A percentile compares a stretch with the other conserved stretches of the same genome.
Conservation (phyloP, 2,329 filamentous ascomycete genomes). For the Iodosphaeria phyllophila region DNA sequence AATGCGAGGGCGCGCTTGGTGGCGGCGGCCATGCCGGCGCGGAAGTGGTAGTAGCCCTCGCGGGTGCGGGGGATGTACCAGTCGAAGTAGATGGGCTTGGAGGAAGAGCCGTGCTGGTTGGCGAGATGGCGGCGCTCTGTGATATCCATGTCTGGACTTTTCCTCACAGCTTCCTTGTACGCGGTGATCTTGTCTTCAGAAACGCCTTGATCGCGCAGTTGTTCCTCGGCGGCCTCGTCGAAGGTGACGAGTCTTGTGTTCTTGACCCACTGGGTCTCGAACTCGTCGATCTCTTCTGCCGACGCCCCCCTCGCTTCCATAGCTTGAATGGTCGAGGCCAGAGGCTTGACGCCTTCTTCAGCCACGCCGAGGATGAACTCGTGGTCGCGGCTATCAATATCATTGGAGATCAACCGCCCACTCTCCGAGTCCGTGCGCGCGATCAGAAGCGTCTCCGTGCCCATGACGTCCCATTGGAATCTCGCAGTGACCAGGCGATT, state of each 20-base stretch:
- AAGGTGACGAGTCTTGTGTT: constrained; percentile 72
- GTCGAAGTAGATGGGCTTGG: constrained; percentile 57
- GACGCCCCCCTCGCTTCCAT: constrained; percentile 72
- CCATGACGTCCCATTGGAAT: constrained; percentile 98
- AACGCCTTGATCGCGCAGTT: constrained; percentile 49
- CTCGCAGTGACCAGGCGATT: constrained; percentile 80
- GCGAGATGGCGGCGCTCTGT: constrained; percentile 59
- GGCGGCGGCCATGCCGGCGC: constrained; percentile 64
- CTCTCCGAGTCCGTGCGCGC: constrained; percentile 92
- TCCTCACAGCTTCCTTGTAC: constrained; percentile 43
- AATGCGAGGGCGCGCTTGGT: constrained; percentile 89
- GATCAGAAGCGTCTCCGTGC: constrained; percentile 82
- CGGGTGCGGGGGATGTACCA: constrained; percentile 87
- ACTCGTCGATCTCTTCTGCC: constrained; percentile 66
- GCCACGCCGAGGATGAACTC: constrained; percentile 87
- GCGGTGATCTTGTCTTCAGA: constrained; percentile 37
- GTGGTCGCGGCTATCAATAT: constrained; percentile 86
- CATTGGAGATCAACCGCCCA: constrained; percentile 73
- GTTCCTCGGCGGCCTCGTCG: constrained; percentile 70
- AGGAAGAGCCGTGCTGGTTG: constrained; percentile 35
- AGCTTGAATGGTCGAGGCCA: constrained; percentile 73
- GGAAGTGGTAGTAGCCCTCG: constrained; percentile 87
- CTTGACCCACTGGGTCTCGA: constrained; percentile 79
- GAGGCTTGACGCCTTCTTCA: constrained; percentile 52
- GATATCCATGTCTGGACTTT: constrained; percentile 59